A percentile compares a stretch with the other conserved stretches of the same genome.
These are phyloP conservation scores for Liriodendron chinense DNA, from an alignment of 164 flowering plant species.

Conservation along the genomic window DNA sequence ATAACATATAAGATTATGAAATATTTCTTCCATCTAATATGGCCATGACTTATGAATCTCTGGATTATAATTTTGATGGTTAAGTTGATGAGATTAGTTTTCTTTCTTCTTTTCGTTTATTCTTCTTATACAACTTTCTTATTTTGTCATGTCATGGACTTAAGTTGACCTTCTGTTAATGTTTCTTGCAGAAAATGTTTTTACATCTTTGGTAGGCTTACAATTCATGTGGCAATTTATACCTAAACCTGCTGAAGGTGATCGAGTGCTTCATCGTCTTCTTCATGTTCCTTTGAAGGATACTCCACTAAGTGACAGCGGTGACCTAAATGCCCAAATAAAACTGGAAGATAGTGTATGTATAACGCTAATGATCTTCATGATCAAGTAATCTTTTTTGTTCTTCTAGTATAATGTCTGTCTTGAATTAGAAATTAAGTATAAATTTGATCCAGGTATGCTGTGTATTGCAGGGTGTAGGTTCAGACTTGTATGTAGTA, in stretches of 20 bases:
- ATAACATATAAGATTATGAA: too few species aligned
- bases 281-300: slow-evolving; percentile 84
- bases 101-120: too few species aligned
- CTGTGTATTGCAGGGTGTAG: slow-evolving; percentile 60
- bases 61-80: too few species aligned
- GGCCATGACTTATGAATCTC: too few species aligned
- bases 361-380: slow-evolving; percentile 3
- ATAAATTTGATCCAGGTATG: neutral
- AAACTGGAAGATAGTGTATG: slow-evolving; percentile 83
- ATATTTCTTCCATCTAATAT: too few species aligned
- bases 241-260: slow-evolving; percentile 37
- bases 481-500: slow-evolving; percentile 74
- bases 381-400: neutral
- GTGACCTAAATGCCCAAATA: slow-evolving; percentile 71
- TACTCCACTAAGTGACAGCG: slow-evolving; percentile 90
- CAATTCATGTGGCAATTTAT: slow-evolving; percentile 76
- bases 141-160: too few species aligned
- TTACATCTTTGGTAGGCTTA: slow-evolving; percentile 88
- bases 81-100: too few species aligned
- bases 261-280: slow-evolving; percentile 62
- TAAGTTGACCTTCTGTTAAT: neutral
- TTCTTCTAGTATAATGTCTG: neutral
- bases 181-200: slow-evolving; percentile 71
- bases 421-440: neutral
- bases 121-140: too few species aligned